A percentile compares a stretch with the other conserved stretches of the same genome.
Conservation (phyloP, 2,329 filamentous ascomycete species). For the Colletotrichum zoysiae region DNA sequence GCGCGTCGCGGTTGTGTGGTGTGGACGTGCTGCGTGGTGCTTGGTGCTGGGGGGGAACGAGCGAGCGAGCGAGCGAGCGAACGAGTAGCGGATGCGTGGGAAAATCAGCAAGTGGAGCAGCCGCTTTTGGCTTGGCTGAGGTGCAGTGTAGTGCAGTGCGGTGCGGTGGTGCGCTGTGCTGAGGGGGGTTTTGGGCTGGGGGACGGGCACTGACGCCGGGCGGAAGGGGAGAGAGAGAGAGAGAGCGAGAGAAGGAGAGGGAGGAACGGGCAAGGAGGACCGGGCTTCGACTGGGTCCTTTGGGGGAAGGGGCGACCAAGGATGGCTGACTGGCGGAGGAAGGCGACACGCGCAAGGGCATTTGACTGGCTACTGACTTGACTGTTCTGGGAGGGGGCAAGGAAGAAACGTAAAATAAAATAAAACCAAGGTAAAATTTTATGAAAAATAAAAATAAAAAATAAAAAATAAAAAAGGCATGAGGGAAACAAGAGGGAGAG, state of each 20-base stretch:
- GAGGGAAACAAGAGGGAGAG: neutral
- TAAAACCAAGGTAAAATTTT: neutral
- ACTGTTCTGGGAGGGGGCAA: neutral
- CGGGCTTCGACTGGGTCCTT: slow-evolving; percentile 17
- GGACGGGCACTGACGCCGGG: slow-evolving; percentile 1
- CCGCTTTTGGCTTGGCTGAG: slow-evolving; percentile 32
- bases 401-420: neutral
- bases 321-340: neutral
- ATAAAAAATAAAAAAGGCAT: neutral
- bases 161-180: neutral
- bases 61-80: slow-evolving; percentile 27
- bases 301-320: slow-evolving; percentile 2
- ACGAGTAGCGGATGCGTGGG: slow-evolving; percentile 34
- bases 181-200: slow-evolving; percentile 15
- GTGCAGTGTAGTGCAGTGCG: neutral
- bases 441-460: neutral
- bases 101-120: slow-evolving; percentile 41
- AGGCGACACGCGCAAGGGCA: slow-evolving; percentile 16
- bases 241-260: neutral
- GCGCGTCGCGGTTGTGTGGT: slow-evolving; percentile 44
- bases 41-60: slow-evolving; percentile 16
- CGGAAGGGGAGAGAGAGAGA: neutral
- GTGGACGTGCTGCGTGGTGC: slow-evolving; percentile 13
- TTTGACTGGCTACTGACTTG: neutral
- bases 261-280: neutral